Percentiles rank a stretch among this genome's conserved stretches.
Conservation (phyloP, 805 yeast genomes). For the Metschnikowia reukaufii region DNA sequence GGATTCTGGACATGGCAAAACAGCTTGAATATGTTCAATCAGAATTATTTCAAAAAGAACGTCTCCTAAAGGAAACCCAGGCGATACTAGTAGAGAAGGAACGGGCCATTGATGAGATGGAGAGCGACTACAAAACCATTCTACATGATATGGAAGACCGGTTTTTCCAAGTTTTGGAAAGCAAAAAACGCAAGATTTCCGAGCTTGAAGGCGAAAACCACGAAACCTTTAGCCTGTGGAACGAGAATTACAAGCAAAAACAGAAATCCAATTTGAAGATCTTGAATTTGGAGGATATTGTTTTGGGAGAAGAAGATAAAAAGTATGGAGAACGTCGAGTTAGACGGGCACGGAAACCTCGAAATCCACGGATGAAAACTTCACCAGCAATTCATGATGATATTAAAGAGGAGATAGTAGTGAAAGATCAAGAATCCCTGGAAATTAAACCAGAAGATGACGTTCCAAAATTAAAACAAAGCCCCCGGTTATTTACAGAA, state of each 20-base stretch:
- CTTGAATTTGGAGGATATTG: slow-evolving; percentile 18
- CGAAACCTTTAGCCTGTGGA: slow-evolving; percentile 12
- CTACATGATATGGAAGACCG: slow-evolving; percentile 20
- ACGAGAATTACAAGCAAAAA: slow-evolving; percentile 12
- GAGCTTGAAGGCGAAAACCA: slow-evolving; percentile 15
- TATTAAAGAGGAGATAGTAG: not conserved
- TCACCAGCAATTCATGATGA: not conserved
- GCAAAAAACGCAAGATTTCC: slow-evolving; percentile 15
- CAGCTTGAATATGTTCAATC: slow-evolving; percentile 9
- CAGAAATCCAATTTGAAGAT: slow-evolving; percentile 18
- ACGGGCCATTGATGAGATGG: slow-evolving; percentile 15
- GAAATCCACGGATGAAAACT: not conserved
- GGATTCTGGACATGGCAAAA: slow-evolving; percentile 14
- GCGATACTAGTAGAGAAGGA: slow-evolving; percentile 9
- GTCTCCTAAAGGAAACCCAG: not conserved
- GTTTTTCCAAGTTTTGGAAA: slow-evolving; percentile 19
- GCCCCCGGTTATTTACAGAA: too few relatives aligned
- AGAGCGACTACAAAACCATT: slow-evolving; percentile 17
- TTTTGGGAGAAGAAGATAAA: slow-evolving; percentile 11
- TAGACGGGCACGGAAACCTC: not conserved
- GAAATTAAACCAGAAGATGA: slow-evolving; percentile 3
- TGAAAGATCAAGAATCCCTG: not conserved
- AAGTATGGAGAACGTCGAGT: slow-evolving; percentile 6
- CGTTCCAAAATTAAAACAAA: too few relatives aligned
- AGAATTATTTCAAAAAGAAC: not conserved